Base-by-base conservation (phyloP, 1,284 basidiomycete genomes). In the Ceratorhiza oryzae-sativae region DNA sequence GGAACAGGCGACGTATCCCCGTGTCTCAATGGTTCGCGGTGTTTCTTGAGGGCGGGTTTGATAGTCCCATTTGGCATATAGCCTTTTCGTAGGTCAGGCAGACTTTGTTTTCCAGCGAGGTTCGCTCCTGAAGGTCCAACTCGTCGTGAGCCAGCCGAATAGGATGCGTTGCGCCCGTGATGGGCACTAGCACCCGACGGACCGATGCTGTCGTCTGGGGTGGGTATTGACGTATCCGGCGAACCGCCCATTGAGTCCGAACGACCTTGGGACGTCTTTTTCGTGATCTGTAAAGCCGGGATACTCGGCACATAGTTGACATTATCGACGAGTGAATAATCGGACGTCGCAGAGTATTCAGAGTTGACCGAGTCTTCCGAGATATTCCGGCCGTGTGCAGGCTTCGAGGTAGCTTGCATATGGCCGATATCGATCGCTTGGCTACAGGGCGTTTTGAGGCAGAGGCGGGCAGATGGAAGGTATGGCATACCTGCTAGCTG, bases 11-110 rank as follows among this genome's bases (percentile, higher is more conserved):
- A 39, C 13, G 60, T 18, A 41, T 53, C 42, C 3, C 42, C 42
- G n/a, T 45, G 15, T 18, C 42, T 8, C 82, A 84, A 73, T 82
- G 82, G 32, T 80, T 79, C 73, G 13, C 45, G 25, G 51, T 48
- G n/a, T 32, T 25, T 71, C 56, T 42, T 71, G 10, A 41, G 55
- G 25, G 55, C 46, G 6, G 68, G 36, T 27, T 71, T 71, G 45
- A 61, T 61, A 34, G 71, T 72, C 13, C 59, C 72, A 42, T 71
- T 73, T 18, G 70, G 60, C 42, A 30, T 42, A 34, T 85, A 84
- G 63, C 80, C 82, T 53, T 87, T 88, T 25, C 92, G 87, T 59
- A 97, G 82, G 78, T 97, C 94, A 9, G 95, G 94, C 73, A 97
- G 83, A 68, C 93, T 95, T 81, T 96, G 94, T 82, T 94, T 95